phyloP scores from a whole-genome alignment of 108 stramenopile genomes.

The Cyclotella cryptica region DNA sequence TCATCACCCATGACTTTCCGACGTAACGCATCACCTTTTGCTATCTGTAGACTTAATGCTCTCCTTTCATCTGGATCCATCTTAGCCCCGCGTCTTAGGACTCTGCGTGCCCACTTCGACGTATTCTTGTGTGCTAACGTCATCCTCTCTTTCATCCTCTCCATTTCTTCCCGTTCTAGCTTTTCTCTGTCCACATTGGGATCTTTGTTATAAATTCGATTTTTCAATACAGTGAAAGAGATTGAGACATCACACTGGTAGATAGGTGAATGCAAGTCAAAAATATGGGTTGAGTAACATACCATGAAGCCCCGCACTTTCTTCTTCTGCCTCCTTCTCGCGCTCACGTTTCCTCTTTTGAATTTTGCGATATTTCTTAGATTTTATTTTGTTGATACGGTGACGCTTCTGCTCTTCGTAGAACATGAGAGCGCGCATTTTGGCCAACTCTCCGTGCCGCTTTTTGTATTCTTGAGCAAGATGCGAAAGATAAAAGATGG shows the following conservation, averaged over 20 bases:
- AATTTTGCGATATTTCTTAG: slow-evolving; percentile 95
- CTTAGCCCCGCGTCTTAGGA: slow-evolving; percentile 85
- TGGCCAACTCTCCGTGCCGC: slow-evolving; percentile 93
- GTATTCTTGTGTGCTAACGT: slow-evolving; percentile 97
- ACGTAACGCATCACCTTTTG: slow-evolving; percentile 87
- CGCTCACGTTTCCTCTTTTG: slow-evolving; percentile 90
- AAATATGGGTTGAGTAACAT: neutral
- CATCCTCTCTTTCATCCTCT: slow-evolving; percentile 96
- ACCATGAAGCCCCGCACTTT: slow-evolving; percentile 55
- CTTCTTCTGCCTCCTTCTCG: slow-evolving; percentile 78
- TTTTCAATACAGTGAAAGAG: neutral
- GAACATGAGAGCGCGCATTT: slow-evolving; percentile 96
- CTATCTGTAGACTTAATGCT: slow-evolving; percentile 88
- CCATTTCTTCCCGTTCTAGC: slow-evolving; percentile 92
- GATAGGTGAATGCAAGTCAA: neutral
- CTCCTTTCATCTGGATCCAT: slow-evolving; percentile 85
- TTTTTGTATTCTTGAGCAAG: slow-evolving; percentile 78
- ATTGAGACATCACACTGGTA: neutral
- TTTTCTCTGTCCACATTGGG: slow-evolving; percentile 71
- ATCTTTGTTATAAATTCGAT: slow-evolving; percentile 53
- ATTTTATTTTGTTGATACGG: slow-evolving; percentile 99
- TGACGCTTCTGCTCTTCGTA: slow-evolving; percentile 98
- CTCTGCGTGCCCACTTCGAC: slow-evolving; percentile 95
- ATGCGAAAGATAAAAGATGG: neutral
- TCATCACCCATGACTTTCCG: slow-evolving; percentile 76